Percentiles rank a stretch among this genome's conserved stretches.
These are phyloP conservation scores for Fomitopsis pinicola DNA, from an alignment of 1,284 basidiomycete species.

Conservation along the genomic window DNA sequence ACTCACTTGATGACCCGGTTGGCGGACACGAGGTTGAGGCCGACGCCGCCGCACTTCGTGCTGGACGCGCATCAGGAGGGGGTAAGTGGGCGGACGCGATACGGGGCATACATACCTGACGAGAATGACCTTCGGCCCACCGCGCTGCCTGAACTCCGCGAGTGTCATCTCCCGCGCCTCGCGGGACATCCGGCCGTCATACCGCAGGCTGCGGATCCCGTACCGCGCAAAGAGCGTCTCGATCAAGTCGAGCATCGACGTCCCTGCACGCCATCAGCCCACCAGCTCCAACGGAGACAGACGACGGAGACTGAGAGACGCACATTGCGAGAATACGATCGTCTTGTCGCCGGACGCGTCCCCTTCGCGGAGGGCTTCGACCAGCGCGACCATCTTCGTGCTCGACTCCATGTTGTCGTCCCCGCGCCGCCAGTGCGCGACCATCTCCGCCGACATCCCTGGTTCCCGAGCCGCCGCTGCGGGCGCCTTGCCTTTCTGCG, in stretches of 20 bases:
- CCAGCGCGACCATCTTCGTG: slow-evolving; percentile 61
- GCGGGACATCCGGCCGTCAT: slow-evolving; percentile 62
- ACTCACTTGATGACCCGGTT: slow-evolving; percentile 65
- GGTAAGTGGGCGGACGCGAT: too few relatives aligned
- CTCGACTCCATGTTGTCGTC: slow-evolving; percentile 60
- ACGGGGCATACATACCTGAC: slow-evolving; percentile 53
- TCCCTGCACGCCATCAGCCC: slow-evolving; percentile 40
- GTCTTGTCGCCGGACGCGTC: slow-evolving; percentile 62
- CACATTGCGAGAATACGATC: slow-evolving; percentile 68
- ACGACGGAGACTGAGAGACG: slow-evolving; percentile 14
- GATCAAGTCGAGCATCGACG: slow-evolving; percentile 64
- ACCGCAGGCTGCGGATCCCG: slow-evolving; percentile 55
- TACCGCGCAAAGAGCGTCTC: slow-evolving; percentile 53
- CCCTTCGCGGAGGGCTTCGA: slow-evolving; percentile 53
- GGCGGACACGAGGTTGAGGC: slow-evolving; percentile 59
- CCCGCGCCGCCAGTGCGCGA: slow-evolving; percentile 48
- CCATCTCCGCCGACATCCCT: slow-evolving; percentile 35
- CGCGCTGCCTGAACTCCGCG: slow-evolving; percentile 44
- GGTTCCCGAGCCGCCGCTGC: background rate
- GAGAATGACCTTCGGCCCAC: slow-evolving; percentile 57
- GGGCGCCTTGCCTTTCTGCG: slow-evolving; percentile 2
- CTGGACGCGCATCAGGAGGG: slow-evolving; percentile 34
- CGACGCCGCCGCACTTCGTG: slow-evolving; percentile 66
- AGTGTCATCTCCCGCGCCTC: slow-evolving; percentile 45
- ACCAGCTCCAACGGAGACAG: background rate